These are phyloP conservation scores for Colletotrichum liriopes DNA, from an alignment of 2,329 filamentous ascomycete species.

Conservation along the genomic window DNA sequence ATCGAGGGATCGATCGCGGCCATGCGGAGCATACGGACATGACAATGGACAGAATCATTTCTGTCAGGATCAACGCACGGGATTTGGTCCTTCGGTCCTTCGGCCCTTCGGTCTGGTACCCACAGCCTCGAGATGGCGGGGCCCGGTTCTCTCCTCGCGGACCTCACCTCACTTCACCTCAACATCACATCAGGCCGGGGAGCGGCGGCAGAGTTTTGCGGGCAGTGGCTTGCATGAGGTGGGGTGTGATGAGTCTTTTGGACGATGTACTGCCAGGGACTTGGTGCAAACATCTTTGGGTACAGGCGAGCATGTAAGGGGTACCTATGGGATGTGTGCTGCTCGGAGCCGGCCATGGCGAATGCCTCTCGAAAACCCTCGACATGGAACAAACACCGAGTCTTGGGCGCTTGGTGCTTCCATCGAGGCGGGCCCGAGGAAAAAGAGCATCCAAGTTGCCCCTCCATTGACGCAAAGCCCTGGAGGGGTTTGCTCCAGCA, in stretches of 20 bases:
- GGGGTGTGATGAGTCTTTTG: background rate
- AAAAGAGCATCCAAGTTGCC: background rate
- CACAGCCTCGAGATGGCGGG: slow-evolving; percentile 26
- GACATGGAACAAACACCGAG: slow-evolving; percentile 12
- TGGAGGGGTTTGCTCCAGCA: slow-evolving; percentile 13
- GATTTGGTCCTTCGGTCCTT: slow-evolving; percentile 27
- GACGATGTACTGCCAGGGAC: background rate
- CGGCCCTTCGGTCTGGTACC: slow-evolving; percentile 31
- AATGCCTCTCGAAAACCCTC: background rate
- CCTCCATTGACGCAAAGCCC: slow-evolving; percentile 15
- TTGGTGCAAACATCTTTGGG: background rate
- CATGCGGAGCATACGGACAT: background rate
- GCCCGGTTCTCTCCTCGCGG: slow-evolving; percentile 14
- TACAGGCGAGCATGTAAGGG: background rate
- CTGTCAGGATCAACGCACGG: slow-evolving; percentile 20
- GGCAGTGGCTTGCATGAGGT: slow-evolving; percentile 26
- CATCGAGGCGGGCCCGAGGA: slow-evolving; percentile 5
- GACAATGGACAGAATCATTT: slow-evolving; percentile 25
- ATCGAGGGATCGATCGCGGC: background rate
- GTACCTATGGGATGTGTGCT: background rate
- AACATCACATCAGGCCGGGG: slow-evolving; percentile 23
- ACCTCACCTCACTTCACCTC: slow-evolving; percentile 32
- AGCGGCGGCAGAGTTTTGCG: slow-evolving; percentile 22
- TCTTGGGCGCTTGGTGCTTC: background rate
- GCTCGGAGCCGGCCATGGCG: background rate